These are phyloP conservation scores for Alternaria ventricosa DNA, from an alignment of 2,329 filamentous ascomycete species.

Conservation along the genomic window DNA sequence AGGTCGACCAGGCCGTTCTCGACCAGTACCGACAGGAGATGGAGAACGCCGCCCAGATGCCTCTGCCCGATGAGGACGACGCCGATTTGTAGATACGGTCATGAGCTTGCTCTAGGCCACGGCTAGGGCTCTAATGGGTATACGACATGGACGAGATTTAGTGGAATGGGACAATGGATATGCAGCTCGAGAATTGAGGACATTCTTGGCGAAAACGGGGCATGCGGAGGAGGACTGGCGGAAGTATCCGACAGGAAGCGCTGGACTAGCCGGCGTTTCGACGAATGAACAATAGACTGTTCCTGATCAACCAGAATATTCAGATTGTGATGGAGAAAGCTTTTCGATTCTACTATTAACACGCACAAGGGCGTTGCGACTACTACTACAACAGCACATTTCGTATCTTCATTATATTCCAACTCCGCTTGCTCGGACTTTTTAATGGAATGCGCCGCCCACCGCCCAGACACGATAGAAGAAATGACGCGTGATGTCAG, in stretches of 20 bases:
- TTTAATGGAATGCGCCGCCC: background rate
- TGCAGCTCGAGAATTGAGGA: constrained; percentile 30
- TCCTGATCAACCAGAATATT: background rate
- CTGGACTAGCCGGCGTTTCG: constrained; percentile 44
- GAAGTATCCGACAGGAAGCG: constrained; percentile 31
- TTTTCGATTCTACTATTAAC: background rate
- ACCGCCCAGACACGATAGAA: background rate
- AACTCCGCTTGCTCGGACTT: background rate
- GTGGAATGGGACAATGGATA: constrained; percentile 26
- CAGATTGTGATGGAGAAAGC: background rate
- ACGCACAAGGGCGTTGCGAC: background rate
- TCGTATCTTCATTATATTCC: constrained; percentile 4
- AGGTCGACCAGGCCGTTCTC: constrained; percentile 84
- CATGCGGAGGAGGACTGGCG: constrained; percentile 28
- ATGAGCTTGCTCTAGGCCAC: constrained; percentile 27
- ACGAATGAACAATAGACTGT: constrained; percentile 39
- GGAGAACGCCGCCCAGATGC: constrained; percentile 76
- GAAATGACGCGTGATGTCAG: background rate
- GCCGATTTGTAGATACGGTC: constrained; percentile 62
- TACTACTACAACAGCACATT: background rate
- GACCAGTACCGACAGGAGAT: constrained; percentile 88
- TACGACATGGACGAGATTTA: constrained; percentile 38
- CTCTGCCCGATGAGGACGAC: constrained; percentile 94
- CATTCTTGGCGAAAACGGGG: constrained; percentile 38
- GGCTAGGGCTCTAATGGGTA: constrained; percentile 34